Conservation (phyloP, 441 rosid species). For the Populus hybrid region DNA sequence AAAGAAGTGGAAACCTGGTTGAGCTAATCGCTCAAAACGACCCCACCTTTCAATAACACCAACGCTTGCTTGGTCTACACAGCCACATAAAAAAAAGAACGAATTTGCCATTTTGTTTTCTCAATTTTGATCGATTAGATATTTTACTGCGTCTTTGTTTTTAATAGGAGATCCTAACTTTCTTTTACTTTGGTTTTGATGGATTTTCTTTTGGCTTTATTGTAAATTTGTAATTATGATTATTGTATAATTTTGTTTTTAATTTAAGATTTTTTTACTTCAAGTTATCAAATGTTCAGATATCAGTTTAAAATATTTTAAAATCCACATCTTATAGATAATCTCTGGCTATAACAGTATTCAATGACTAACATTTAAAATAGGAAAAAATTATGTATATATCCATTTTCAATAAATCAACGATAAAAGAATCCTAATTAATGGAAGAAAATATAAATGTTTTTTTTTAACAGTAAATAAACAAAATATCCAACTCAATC, state of each 20-base stretch:
- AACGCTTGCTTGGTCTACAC: slow-evolving; percentile 80
- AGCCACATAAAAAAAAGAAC: slow-evolving; percentile 46
- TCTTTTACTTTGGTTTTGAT: not conserved
- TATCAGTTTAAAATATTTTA: too few relatives aligned
- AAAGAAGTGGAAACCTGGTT: slow-evolving; percentile 72
- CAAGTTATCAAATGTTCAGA: not conserved
- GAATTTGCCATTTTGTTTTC: slow-evolving; percentile 50
- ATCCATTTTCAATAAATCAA: not conserved
- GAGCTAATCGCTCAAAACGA: slow-evolving; percentile 78
- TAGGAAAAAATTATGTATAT: not conserved
- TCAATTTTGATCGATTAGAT: not conserved
- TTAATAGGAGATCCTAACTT: not conserved
- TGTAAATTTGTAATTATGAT: not conserved
- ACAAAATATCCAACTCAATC: not conserved
- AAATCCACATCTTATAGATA: not conserved
- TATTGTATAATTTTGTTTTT: not conserved
- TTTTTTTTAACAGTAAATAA: not conserved
- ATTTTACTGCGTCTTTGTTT: not conserved
- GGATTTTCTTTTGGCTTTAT: not conserved
- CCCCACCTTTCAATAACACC: slow-evolving; percentile 92
- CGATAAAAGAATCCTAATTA: not conserved
- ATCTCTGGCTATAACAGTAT: not conserved
- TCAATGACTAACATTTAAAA: not conserved
- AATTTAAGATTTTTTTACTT: too few relatives aligned
- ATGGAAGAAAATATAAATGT: too few relatives aligned